Percentiles rank a stretch among this genome's conserved stretches.
Evolutionary conservation across 129 eudicot species (phyloP).

Genomic region (Flaveria bidentis): DNA sequence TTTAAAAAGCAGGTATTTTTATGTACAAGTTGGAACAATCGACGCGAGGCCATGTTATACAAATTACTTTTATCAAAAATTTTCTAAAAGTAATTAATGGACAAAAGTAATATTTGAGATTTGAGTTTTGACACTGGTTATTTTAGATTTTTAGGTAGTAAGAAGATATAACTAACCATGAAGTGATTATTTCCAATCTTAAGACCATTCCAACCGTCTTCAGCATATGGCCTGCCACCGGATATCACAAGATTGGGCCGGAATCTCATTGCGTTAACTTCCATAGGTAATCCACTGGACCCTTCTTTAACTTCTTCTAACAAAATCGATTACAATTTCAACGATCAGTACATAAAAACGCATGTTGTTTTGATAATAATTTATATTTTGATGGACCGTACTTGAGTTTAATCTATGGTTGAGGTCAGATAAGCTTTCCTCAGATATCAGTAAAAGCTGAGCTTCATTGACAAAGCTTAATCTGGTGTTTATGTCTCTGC

Average conservation of each 20-base stretch:
- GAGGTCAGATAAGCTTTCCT: constrained; percentile 81
- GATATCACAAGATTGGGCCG: constrained; percentile 84
- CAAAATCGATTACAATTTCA: neutral
- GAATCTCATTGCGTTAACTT: constrained; percentile 65
- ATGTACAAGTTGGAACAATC: neutral
- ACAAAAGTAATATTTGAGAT: too few species aligned
- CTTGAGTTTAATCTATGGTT: constrained; percentile 67
- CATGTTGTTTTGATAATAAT: neutral
- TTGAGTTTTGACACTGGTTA: too few species aligned
- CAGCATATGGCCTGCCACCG: constrained; percentile 78
- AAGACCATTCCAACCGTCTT: constrained; percentile 76
- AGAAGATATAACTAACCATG: constrained; percentile 49
- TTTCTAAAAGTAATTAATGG: too few species aligned
- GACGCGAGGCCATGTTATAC: too few species aligned
- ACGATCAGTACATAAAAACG: neutral
- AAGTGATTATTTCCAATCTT: constrained; percentile 65
- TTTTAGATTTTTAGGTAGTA: constrained; percentile 19
- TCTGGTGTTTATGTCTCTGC: constrained; percentile 56
- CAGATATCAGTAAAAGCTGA: constrained; percentile 78
- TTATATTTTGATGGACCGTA: constrained; percentile 34
- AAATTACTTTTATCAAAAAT: too few species aligned
- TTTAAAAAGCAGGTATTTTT: neutral
- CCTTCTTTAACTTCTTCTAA: constrained; percentile 40
- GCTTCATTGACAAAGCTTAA: constrained; percentile 91
- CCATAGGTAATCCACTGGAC: constrained; percentile 30